Base-by-base conservation (phyloP, 2,329 filamentous ascomycete genomes). In the Ilyonectria destructans region DNA sequence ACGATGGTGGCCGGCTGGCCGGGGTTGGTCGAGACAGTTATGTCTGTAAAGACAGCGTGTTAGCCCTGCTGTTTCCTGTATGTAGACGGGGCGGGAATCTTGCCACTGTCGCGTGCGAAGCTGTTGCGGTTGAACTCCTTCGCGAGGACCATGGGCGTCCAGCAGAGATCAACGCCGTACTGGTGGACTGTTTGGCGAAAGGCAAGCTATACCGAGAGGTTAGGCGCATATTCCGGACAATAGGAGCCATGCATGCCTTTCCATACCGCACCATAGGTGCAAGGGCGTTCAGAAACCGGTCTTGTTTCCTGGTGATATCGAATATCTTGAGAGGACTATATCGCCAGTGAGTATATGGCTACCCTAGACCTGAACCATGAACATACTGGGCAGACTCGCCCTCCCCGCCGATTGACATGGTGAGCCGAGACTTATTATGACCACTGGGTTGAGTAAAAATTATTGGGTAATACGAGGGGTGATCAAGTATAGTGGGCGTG, bases 131-230 rank as follows among this genome's bases (percentile, higher is more conserved):
- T 91, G 78, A 92, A 92, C 76, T 92, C 90, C 75, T 91, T 92
- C 58, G 90, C 89, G 3, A 92, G 82, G 62, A 92, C 89, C 91
- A 93, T 93, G 49, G 91, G 91, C 2, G 91, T 92, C 88, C 91
- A 93, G 71, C 88, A 90, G 7, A 93, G 78, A 77, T 93, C 91
- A 17, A 88, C 87, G 55, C 87, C 88, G 77, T 91, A 93, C 55
- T 87, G 83, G 69, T 89, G 85, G 3, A 91, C 89, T 0, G 91
- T 90, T 72, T 92, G 87, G 55, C 91, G 87, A 76, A 93, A 93
- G 52, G 91, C 91, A 48, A 93, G 86, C 86, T 92, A 70, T 75
- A 33, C 69, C 73, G 62, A 74, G 4, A 6, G 1, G 33, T 75
- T 2, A 76, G 68, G 1, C 2, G 21, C 4, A n/a, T 13, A 17